Evolutionary conservation across 495 filamentous ascomycete genomes (phyloP), one percentile per base, ranked within the genome.

Genomic region (Durotheca rogersii): DNA sequence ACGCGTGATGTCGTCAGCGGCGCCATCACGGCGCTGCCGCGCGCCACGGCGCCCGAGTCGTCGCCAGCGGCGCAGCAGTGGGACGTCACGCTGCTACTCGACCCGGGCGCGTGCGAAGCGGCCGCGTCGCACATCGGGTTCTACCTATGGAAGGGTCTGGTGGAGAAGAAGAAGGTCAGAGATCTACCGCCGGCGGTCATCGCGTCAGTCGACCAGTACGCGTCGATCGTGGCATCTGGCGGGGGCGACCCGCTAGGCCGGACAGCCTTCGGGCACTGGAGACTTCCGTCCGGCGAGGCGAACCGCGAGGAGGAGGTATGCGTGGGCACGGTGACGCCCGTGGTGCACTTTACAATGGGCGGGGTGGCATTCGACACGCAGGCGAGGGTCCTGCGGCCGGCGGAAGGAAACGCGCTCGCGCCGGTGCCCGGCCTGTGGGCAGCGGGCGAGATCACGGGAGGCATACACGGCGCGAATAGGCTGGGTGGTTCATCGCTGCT

Each of bases 331-430:
- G 75, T 84, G 2, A 84, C 81, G 37, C 81, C 81, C 0, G 78
- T 83, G 1, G 68, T 77, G 10, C 81, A 84, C 45, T 84, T 81
- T 45, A 81, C 78, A 11, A 81, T 81, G 78, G 77, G 78, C 6
- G 78, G 78, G 3, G 75, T 71, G 11, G 64, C 72, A 4, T 72
- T 80, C 38, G 71, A 78, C 51, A 56, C 68, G 36, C 54, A 66
- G 18, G 62, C 64, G 2, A 68, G 72, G 47, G 67, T 80, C 7
- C 46, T 80, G 7, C 58, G 60, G 19, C 57, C 61, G 1, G 46
- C 60, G 21, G 47, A 68, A 1, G 66, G 51, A 1, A 56, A 50
- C 9, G 27, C 12, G 3, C 47, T 65, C 31, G 57, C 47, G 45
- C 67, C 65, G 2, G 72, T 81, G 10, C 40, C 58, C 3, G 75